Base-by-base conservation (phyloP, 1,284 basidiomycete species). In the Stygiomarasmius scandens region DNA sequence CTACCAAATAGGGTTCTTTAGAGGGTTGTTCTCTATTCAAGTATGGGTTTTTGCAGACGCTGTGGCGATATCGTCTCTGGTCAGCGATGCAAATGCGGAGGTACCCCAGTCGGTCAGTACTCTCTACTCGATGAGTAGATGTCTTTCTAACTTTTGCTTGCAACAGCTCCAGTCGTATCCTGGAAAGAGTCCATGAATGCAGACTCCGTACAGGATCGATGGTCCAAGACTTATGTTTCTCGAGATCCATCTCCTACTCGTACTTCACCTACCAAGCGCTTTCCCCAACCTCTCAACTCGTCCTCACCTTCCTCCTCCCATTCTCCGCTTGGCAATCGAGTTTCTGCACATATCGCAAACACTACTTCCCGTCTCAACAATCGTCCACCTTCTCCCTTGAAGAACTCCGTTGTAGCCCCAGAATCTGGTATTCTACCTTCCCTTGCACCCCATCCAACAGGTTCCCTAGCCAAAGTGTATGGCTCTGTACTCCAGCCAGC, bases 401-500 rank as follows among this genome's bases (percentile, higher is more conserved):
- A 85, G 67, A 73, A 76, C 45, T 72, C 79, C 5, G 73, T 72
- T 14, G 74, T 76, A 36, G 74, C 78, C 51, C 74, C 80, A 4
- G 79, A 81, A 59, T 74, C 80, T 32, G 86, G 82, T 58, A 86
- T 92, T 54, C 72, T 90, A 24, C 84, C 83, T 38, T 84, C 85
- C 5, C 80, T 77, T 22, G 64, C 78, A 44, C 65, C 75, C 6
- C 66, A 74, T 43, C 78, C 83, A 60, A 80, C 80, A 3, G 58
- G 58, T 24, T 83, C 85, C 2, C 82, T 93, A 32, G 84, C 90
- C 49, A 93, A 91, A 71, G 90, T 88, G 9, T 92, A 92, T 63
- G 90, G 90, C 29, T 91, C 90, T 1, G 80, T 93, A 25, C 75
- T 93, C 20, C 90, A 92, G 66, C 83, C 88, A n/a, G 86, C 86